Evolutionary conservation across 2,329 filamentous ascomycete species (phyloP), one percentile per base, ranked within the genome.

Genomic region (Harringtonia aguacate): DNA sequence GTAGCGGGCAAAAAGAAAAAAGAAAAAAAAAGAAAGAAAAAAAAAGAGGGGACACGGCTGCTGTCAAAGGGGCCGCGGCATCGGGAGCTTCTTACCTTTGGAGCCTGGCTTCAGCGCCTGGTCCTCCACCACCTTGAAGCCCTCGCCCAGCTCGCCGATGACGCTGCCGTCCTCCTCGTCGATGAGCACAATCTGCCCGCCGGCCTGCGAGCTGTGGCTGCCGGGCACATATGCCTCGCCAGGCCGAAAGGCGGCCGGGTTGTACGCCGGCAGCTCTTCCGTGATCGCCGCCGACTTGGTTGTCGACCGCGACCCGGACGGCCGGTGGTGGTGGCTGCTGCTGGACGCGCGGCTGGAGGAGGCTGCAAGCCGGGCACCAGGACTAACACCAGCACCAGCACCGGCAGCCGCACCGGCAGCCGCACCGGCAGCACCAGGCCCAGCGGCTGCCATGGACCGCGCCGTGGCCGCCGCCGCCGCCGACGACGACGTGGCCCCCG

Each of bases 91-190:
- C 72, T 58, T 69, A 94, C 88, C 85, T 73, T 98, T 97, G 6
- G 85, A 90, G n/a, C 92, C 92, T 15, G 83, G 80, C 58, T 83
- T 79, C 49, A 98, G 72, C 41, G 72, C 73, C 24, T 77, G 70
- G 51, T 89, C 78, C 57, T 95, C 88, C 15, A 90, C 71, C 17
- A 55, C 51, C 22, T 50, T 39, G 29, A 50, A 51, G 22, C 51
- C 48, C 8, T 52, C 48, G 21, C 51, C 46, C 3, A 55, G 47
- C 41, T 98, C 90, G 37, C 92, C 92, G 24, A 98, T 85, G 9
- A 98, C 85, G 54, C 86, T 94, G 42, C 92, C 92, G 63, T 98
- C 85, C 59, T 97, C 90, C 63, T 98, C 92, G 57, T 98, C 88
- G 15, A 98, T 72, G 10, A 98, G 73, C 6, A 98, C 90, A 53